Base-by-base conservation (phyloP, 169 alveolate genomes). In the Neospora caninum region DNA sequence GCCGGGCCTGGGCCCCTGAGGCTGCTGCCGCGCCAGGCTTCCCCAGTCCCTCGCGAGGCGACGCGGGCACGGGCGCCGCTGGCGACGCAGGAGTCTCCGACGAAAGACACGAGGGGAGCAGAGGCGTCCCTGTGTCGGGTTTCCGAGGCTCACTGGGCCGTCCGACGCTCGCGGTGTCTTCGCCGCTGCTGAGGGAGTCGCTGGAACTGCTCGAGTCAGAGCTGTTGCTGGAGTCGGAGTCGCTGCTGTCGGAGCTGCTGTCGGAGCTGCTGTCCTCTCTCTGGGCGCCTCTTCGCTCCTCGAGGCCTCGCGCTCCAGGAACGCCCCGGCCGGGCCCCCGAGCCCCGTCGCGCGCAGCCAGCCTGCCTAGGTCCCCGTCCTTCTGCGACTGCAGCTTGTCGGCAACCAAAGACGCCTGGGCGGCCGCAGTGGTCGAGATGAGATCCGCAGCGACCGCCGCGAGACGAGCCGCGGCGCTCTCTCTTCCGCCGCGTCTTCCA, bases 171-270 rank as follows among this genome's bases (percentile, higher is more conserved):
- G 31, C 73, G 16, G 73, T 22, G 73, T 73, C 43, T 18, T 73
- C 84, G 7, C 43, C 84, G 84, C 84, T 73, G 43, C 84, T 73
- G 45, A 34, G 13, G 84, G 45, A 34, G 84, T 36, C 84, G 84
- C 84, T 73, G 9, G 45, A 31, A 20, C 84, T 73, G 84, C 84
- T 73, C 39, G 45, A 34, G 45, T n/a, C 43, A 2, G 39, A 31
- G 84, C 84, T 69, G 80, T n/a, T 22, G 80, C 80, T 73, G 45
- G 45, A 34, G 42, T 36, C 84, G 31, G 39, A 31, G 84, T 36
- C 43, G 84, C 84, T 73, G 84, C 84, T 73, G 84, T 36, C 43
- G 84, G 25, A 6, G 84, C 84, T 73, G 84, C 84, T 73, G 73
- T 64, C 73, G 25, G 73, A 64, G 84, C 84, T 73, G 84, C 84